phyloP scores from a whole-genome alignment of 768 basidiomycete species.

The Lentinula detonsa region DNA sequence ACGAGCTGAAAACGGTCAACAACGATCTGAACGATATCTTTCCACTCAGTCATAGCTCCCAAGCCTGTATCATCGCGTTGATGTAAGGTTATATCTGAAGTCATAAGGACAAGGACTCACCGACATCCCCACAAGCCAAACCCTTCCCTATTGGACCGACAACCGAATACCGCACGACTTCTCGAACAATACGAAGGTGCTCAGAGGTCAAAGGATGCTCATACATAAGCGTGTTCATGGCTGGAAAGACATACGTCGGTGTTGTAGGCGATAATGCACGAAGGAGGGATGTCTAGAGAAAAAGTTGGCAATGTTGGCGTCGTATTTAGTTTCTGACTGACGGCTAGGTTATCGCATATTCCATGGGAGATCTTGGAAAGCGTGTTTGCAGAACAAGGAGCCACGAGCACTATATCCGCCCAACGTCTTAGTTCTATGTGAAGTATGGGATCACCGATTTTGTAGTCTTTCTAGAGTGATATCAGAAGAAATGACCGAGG shows the following conservation, averaged over 20 bases:
- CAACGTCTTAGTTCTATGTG: conserved; percentile 93
- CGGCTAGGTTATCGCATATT: conserved; percentile 85
- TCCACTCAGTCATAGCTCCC: conserved; percentile 97
- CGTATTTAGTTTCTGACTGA: conserved; percentile 21
- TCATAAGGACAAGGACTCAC: conserved; percentile 33
- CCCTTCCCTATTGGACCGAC: conserved; percentile 84
- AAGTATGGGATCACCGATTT: conserved; percentile 85
- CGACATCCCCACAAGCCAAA: conserved; percentile 89
- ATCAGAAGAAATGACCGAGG: neutral
- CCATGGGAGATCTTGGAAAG: conserved; percentile 90
- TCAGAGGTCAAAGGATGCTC: conserved; percentile 86
- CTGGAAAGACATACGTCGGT: conserved; percentile 88
- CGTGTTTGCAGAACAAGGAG: conserved; percentile 96
- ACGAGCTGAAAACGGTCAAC: conserved; percentile 45
- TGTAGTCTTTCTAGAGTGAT: conserved; percentile 51
- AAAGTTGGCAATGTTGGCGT: too few relatives aligned
- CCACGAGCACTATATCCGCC: conserved; percentile 94
- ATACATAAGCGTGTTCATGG: conserved; percentile 99
- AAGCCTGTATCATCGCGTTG: conserved; percentile 42
- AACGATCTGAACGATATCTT: conserved; percentile 74
- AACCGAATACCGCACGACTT: conserved; percentile 74
- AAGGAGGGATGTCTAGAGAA: conserved; percentile 64
- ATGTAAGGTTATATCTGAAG: neutral
- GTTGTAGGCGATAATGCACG: conserved; percentile 80
- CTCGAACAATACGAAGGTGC: conserved; percentile 70